Base-by-base conservation (phyloP, 176 grass and related monocot genomes). In the Eleusine indica region DNA sequence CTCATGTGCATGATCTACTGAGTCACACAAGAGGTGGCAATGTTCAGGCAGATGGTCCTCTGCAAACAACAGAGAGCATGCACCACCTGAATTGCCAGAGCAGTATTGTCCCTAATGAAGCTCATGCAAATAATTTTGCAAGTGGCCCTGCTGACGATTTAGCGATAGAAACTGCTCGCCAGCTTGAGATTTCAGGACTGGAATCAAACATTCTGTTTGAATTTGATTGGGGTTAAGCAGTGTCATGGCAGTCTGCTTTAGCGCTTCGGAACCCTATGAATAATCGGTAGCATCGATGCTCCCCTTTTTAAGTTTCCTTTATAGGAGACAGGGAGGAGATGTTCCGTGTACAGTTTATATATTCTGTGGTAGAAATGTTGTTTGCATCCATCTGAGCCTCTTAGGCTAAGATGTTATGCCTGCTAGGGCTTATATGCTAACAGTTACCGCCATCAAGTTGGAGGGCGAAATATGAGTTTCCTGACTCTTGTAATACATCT, bases 281-380 rank as follows among this genome's bases (percentile, higher is more conserved):
- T 66, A 87, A 84, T 87, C 83, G 2, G 61, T 43, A 69, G 13
- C 53, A 75, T 53, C 7, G 14, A 83, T 35, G 15, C 29, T 70
- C 70, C 74, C 40, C 70, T 87, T 74, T 60, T 11, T 84, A 87
- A 70, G 80, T 64, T 74, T 71, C 69, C 76, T 74, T 71, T 15
- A 10, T 41, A 80, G 22, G 85, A 70, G n/a, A 72, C 75, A 63
- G 68, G 21, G 54, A 32, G 46, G 47, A 57, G 54, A 57, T 75
- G 76, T 54, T 83, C 44, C 80, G 66, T 87, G 89, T 91, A 74
- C 81, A 87, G 64, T 66, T 73, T 57, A 16, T 84, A 87, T 63
- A 66, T 70, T 76, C 17, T 70, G 37, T 84, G 35, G 62, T 76
- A 76, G 3, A 75, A 22, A 73, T 83, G 29, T 79, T 83, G 79